Evolutionary conservation across 192 early-diverging fungal species (phyloP).

Genomic region (Backusella circina): DNA sequence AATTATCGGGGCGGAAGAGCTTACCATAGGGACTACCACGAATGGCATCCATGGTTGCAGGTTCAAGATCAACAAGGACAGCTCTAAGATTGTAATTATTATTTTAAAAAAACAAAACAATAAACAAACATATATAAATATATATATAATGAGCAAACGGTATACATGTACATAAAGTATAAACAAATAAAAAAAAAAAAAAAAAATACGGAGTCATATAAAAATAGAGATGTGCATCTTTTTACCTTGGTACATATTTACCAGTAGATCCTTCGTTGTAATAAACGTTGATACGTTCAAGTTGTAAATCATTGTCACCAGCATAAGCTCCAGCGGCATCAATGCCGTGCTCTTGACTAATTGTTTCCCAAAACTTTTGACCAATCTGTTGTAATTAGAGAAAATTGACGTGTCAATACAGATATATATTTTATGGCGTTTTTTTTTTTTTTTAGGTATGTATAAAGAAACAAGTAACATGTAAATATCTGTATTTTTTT

Average conservation of each 20-base stretch:
- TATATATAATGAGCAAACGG: neutral
- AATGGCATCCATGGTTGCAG: constrained; percentile 69
- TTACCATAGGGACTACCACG: constrained; percentile 49
- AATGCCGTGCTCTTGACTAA: constrained; percentile 80
- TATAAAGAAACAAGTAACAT: neutral
- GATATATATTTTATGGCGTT: neutral
- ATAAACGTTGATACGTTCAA: constrained; percentile 83
- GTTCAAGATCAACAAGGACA: constrained; percentile 78
- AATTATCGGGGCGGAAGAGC: constrained; percentile 71
- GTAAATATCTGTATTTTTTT: neutral
- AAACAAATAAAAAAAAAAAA: neutral
- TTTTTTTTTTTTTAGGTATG: neutral
- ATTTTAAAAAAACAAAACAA: neutral
- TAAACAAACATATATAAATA: neutral
- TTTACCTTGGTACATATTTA: constrained; percentile 69
- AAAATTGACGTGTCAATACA: neutral
- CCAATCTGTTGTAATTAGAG: constrained; percentile 54
- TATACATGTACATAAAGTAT: neutral
- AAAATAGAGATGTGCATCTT: neutral
- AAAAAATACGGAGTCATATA: neutral
- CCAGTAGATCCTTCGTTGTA: constrained; percentile 67
- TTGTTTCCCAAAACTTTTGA: constrained; percentile 85
- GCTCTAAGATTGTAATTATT: constrained; percentile 31
- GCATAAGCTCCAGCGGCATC: constrained; percentile 56
- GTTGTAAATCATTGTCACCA: constrained; percentile 63